phyloP scores from a whole-genome alignment of 768 basidiomycete genomes.

The Hericium alpestre region DNA sequence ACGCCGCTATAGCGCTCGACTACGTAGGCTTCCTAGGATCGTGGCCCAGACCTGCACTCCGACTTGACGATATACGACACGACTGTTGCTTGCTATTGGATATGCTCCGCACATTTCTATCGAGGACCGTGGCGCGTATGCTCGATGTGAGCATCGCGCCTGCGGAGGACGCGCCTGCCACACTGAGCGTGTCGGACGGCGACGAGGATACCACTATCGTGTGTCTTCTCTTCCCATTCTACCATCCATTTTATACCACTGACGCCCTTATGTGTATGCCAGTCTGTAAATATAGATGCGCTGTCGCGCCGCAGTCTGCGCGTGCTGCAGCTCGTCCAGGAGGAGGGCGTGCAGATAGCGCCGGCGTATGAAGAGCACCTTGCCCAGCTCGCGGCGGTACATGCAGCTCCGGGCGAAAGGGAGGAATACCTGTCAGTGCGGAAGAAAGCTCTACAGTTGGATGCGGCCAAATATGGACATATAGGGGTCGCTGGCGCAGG shows the following conservation, averaged over 20 bases:
- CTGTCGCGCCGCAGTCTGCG: neutral
- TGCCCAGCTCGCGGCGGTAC: too few relatives aligned
- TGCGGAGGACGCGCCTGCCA: neutral
- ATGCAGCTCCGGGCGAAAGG: too few relatives aligned
- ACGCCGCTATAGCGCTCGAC: neutral
- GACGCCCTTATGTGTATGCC: neutral
- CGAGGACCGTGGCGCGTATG: neutral
- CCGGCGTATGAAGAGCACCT: too few relatives aligned
- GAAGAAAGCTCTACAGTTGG: too few relatives aligned
- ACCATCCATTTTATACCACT: neutral
- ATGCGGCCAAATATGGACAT: too few relatives aligned
- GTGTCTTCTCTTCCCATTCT: neutral
- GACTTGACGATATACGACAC: too few relatives aligned
- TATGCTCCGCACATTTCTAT: neutral
- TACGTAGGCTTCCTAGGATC: neutral
- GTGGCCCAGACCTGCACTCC: too few relatives aligned
- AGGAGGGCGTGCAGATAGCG: too few relatives aligned
- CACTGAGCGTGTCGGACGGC: neutral
- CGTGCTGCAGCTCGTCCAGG: too few relatives aligned
- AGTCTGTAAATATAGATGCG: slow-evolving; percentile 17
- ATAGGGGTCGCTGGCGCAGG: too few relatives aligned
- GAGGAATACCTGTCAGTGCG: too few relatives aligned
- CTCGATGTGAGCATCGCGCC: neutral
- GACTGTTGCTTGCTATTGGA: neutral
- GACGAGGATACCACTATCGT: neutral